A percentile compares a stretch with the other conserved stretches of the same genome.
Conservation (phyloP, 2,329 filamentous ascomycete species). For the Cercospora sesami region DNA sequence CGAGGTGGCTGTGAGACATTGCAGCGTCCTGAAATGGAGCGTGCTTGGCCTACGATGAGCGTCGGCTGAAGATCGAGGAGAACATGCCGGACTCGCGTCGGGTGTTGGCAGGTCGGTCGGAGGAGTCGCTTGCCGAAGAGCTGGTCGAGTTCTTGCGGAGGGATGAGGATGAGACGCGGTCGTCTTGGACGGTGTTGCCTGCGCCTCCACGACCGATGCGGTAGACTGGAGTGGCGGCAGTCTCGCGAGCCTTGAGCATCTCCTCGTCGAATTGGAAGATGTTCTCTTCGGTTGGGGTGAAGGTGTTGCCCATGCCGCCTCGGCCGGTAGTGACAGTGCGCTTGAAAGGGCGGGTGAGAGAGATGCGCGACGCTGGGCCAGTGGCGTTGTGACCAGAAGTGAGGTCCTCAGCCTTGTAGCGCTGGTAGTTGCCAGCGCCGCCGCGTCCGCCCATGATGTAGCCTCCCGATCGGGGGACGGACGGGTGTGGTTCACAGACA, state of each 20-base stretch:
- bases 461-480: conserved; percentile 48
- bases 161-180: conserved; percentile 20
- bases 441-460: conserved; percentile 58
- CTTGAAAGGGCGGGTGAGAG: conserved; percentile 49
- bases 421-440: conserved; percentile 60
- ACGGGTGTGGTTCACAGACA: conserved; percentile 63
- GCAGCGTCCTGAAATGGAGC: neutral
- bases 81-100: conserved; percentile 18
- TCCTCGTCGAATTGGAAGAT: conserved; percentile 71
- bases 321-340: conserved; percentile 58
- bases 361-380: conserved; percentile 52
- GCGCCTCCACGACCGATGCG: conserved; percentile 63
- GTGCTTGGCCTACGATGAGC: conserved; percentile 22
- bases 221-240: conserved; percentile 56
- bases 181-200: conserved; percentile 52
- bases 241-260: conserved; percentile 55
- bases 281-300: conserved; percentile 54
- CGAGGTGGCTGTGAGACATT: conserved; percentile 4
- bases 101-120: conserved; percentile 33
- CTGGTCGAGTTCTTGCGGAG: conserved; percentile 16
- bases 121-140: conserved; percentile 25
- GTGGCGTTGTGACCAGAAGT: conserved; percentile 49
- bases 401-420: conserved; percentile 56
- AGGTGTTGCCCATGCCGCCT: conserved; percentile 61
- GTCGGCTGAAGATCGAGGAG: conserved; percentile 28